Percentiles rank a stretch among this genome's conserved stretches.
phyloP scores from a whole-genome alignment of 106 monocot species.

The Acorus gramineus region DNA sequence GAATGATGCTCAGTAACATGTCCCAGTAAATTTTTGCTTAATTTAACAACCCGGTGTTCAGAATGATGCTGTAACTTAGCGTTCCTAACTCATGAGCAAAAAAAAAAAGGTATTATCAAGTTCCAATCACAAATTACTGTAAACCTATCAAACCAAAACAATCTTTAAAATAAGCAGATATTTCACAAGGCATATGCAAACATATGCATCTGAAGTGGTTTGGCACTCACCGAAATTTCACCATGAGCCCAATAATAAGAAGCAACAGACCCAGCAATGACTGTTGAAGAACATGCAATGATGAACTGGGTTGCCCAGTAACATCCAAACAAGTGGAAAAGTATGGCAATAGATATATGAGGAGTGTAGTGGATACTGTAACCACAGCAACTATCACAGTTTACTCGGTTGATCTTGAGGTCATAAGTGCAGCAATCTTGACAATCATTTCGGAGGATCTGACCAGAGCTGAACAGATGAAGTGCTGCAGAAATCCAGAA shows the following conservation, averaged over 20 bases:
- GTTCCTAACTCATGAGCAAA: no score
- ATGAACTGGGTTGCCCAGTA: conserved; percentile 98
- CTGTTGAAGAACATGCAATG: conserved; percentile 72
- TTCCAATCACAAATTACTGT: no score
- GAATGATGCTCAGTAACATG: no score
- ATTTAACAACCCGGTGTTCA: no score
- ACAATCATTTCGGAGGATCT: conserved; percentile 72
- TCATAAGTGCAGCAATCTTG: conserved; percentile 88
- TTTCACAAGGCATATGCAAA: no score
- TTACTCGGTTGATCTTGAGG: conserved; percentile 71
- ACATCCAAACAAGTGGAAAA: conserved; percentile 94
- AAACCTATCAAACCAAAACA: no score
- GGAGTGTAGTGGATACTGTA: conserved; percentile 83
- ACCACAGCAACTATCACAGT: conserved; percentile 92
- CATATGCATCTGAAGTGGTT: no score
- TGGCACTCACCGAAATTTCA: conserved; percentile 70
- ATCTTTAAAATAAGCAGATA: no score
- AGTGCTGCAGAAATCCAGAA: conserved; percentile 91
- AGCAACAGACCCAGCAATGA: conserved; percentile 96
- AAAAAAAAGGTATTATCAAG: no score
- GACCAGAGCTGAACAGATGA: conserved; percentile 94
- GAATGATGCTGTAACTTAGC: no score
- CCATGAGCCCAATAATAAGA: conserved; percentile 95
- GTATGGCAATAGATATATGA: conserved; percentile 75
- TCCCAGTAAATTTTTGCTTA: no score